Base-by-base conservation (phyloP, 2,329 filamentous ascomycete genomes). In the Colletotrichum nymphaeae region DNA sequence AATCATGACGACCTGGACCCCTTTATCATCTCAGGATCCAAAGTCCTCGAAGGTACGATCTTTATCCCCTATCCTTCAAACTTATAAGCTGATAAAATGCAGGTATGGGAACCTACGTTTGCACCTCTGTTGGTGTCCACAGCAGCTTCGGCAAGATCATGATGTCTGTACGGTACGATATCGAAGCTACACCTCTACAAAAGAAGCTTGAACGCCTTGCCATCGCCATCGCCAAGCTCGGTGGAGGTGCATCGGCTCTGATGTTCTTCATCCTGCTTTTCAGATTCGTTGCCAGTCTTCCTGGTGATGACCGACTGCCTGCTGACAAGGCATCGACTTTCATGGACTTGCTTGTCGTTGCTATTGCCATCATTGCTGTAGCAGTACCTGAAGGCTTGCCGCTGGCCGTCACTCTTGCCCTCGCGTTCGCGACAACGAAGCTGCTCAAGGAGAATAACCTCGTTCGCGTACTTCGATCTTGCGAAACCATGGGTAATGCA, bases 261-360 rank as follows among this genome's bases (percentile, higher is more conserved):
- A 86, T 96, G 28, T 96, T 96, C 80, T 84, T 94, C 66, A 92
- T 95, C 26, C 86, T 95, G 14, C 90, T 95, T 77, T 94, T 96
- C 85, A 92, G 94, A 78, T 95, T 95, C 79, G 84, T 94, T 26
- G 92, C 88, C 55, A 88, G 88, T 5, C 78, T 84, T 37, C 91
- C 89, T 76, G 52, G 77, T 24, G 80, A 76, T 0, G 82, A 84
- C 0, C 84, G 90, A 2, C 85, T 88, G 0, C 82, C 88, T 57
- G 94, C 94, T 81, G 83, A 79, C 0, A 83, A 83, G 53, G 81
- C 66, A 1, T 63, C 46, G 30, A 68, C 88, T 22, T 93, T 93
- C 78, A 84, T 93, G 77, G 85, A 89, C 30, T 90, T 93, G 63
- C 87, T 93, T 65, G 92, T 93, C 69, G 88, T 91, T 52, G 88